phyloP scores from a whole-genome alignment of 1,284 basidiomycete genomes.

The Ustilago trichophora region DNA sequence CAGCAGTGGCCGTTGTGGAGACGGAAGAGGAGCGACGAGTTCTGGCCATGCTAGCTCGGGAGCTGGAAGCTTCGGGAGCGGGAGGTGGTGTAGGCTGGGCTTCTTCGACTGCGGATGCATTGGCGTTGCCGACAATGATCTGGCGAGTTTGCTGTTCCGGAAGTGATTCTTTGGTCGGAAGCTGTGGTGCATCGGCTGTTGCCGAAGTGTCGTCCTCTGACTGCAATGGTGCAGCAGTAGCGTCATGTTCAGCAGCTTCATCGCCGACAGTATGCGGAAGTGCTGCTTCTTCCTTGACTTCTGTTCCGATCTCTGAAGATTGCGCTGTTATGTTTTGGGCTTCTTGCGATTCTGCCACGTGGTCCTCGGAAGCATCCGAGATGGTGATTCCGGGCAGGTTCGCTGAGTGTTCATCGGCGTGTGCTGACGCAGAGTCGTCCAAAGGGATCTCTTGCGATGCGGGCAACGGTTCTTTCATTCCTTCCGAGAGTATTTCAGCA shows the following conservation, averaged over 20 bases:
- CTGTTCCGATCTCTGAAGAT: background rate
- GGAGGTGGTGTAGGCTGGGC: background rate
- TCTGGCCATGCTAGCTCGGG: constrained; percentile 27
- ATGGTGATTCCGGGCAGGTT: constrained; percentile 16
- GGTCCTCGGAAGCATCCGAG: constrained; percentile 10
- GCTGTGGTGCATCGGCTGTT: constrained; percentile 9
- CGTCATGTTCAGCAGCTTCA: background rate
- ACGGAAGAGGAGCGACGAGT: constrained; percentile 44
- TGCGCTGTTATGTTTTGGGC: too few species aligned
- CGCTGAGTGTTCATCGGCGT: background rate
- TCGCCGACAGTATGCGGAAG: too few species aligned
- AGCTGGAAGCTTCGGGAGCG: constrained; percentile 17
- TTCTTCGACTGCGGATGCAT: constrained; percentile 4
- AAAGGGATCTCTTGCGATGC: constrained; percentile 17
- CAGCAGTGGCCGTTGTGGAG: constrained; percentile 39
- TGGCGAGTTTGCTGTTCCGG: constrained; percentile 11
- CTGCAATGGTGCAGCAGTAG: background rate
- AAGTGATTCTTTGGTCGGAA: constrained; percentile 15
- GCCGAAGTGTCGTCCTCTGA: constrained; percentile 1
- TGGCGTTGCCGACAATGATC: constrained; percentile 2
- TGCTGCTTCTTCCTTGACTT: background rate
- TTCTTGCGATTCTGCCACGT: background rate
- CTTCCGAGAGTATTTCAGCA: background rate
- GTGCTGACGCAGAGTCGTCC: constrained; percentile 1
- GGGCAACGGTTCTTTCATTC: constrained; percentile 4